Base-by-base conservation (phyloP, 805 yeast species). In the Blastobotrys robertii region DNA sequence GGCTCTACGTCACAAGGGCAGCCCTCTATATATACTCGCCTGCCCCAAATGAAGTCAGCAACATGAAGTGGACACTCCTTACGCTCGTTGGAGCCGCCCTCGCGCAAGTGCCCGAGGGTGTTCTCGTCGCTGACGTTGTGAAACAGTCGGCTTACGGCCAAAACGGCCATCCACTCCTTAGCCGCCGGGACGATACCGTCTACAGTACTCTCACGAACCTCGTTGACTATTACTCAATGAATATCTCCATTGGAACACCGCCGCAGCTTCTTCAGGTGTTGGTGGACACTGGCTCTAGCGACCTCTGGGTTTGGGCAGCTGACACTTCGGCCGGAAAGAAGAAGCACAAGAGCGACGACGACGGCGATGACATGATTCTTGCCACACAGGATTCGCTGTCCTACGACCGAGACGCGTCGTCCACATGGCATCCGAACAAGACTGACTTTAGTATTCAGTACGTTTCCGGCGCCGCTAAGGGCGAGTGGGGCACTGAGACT, bases 201-300 rank as follows among this genome's bases (percentile, higher is more conserved):
- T 39, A 36, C 3, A 22, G 32, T 13, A 16, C 36, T 14, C 25
- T 30, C n/a, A 16, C 25, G 9, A 33, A 32, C 32, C 32, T 39
- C n/a, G 14, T 33, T 11, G 36, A 34, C 11, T 43, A 43, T 33
- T 46, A 46, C 35, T 36, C 35, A 12, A 47, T 43, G 11, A 30
- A 14, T 9, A 34, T 57, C 10, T 39, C 54, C 4, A 43, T 81
- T 11, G 87, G 90, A 3, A 72, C 84, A 0, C 70, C 77, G 1
- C 53, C 66, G 1, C 79, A 79, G 52, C 56, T 64, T 5, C 65
- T 79, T 6, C 65, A 64, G 4, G 74, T 79, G 5, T 57, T 78
- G 34, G 55, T 80, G 11, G 86, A 80, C 53, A 79, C 85, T 1
- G 86, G 85, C 1, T 78, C 84, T 0, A 70, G 81, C 0, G 85